Conservation (phyloP, 1,139 yeast species). For the Pichiaceae sp. region DNA sequence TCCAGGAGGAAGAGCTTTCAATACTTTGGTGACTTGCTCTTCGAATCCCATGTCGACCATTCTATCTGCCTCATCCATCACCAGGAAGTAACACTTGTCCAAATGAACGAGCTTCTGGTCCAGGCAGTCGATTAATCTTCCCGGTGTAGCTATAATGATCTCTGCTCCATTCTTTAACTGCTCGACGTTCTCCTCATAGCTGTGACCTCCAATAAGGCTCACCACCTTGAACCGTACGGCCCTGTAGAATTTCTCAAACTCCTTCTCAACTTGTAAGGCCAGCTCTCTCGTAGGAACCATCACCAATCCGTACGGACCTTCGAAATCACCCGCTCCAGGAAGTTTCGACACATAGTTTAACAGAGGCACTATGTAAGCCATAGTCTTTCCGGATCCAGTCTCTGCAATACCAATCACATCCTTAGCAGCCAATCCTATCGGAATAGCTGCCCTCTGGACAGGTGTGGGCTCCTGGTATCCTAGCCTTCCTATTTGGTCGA, state of each 20-base stretch:
- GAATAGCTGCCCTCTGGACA: conserved; percentile 82
- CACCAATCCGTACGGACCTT: conserved; percentile 63
- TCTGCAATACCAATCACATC: conserved; percentile 91
- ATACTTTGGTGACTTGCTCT: conserved; percentile 57
- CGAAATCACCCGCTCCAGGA: conserved; percentile 28
- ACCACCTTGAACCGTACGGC: conserved; percentile 37
- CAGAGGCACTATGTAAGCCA: conserved; percentile 74
- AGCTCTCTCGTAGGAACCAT: conserved; percentile 92
- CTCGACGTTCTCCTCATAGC: conserved; percentile 64
- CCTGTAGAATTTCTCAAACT: conserved; percentile 46
- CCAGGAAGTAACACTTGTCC: conserved; percentile 55
- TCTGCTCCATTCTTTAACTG: conserved; percentile 64
- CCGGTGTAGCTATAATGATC: conserved; percentile 89
- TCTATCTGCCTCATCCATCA: conserved; percentile 89
- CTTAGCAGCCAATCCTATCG: conserved; percentile 48
- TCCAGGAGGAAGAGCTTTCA: conserved; percentile 36
- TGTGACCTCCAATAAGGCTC: conserved; percentile 85
- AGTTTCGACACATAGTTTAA: conserved; percentile 45
- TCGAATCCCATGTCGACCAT: conserved; percentile 96
- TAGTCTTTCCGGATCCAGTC: conserved; percentile 93
- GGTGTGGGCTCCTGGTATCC: conserved; percentile 70
- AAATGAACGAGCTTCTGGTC: conserved; percentile 59
- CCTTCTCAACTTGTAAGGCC: conserved; percentile 75
- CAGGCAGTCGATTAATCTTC: conserved; percentile 73
- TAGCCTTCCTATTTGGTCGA: conserved; percentile 30